phyloP scores from a whole-genome alignment of 352 stramenopile genomes.

The Phytophthora hibernalis region DNA sequence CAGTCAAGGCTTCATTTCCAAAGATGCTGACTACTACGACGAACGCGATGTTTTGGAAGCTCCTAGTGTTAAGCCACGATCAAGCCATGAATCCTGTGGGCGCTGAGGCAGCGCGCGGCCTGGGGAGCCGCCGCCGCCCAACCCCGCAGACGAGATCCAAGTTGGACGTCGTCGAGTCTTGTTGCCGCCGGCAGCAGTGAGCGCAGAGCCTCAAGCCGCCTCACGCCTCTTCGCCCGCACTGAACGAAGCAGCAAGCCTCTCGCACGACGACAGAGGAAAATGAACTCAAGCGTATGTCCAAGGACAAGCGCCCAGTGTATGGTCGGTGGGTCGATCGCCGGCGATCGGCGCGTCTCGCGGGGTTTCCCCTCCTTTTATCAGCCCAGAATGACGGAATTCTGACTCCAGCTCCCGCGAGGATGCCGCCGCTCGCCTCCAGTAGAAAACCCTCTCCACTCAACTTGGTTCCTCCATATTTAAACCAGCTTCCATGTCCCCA shows the following conservation, averaged over 20 bases:
- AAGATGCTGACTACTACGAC: constrained; percentile 27
- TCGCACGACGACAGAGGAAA: constrained; percentile 31
- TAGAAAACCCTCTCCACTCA: constrained; percentile 30
- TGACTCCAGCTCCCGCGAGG: constrained; percentile 31
- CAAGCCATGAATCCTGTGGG: constrained; percentile 27
- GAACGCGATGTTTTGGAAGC: constrained; percentile 14
- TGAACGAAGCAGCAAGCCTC: constrained; percentile 30
- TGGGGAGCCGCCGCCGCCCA: constrained; percentile 30
- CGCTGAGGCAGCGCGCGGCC: constrained; percentile 24
- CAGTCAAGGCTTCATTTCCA: constrained; percentile 35
- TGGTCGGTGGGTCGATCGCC: constrained; percentile 46
- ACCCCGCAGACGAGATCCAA: constrained; percentile 31
- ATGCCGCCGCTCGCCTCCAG: constrained; percentile 23
- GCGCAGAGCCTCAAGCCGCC: constrained; percentile 32
- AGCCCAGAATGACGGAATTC: constrained; percentile 53
- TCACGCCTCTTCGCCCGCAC: constrained; percentile 25
- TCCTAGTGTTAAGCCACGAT: constrained; percentile 25
- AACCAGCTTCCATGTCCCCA: constrained; percentile 16
- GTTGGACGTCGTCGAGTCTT: constrained; percentile 37
- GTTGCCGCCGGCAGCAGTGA: constrained; percentile 28
- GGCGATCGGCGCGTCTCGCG: constrained; percentile 32
- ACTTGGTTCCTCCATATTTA: constrained; percentile 42
- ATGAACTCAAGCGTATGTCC: constrained; percentile 21
- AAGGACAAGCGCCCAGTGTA: constrained; percentile 16
- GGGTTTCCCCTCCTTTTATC: constrained; percentile 24